Base-by-base conservation (phyloP, 2,329 filamentous ascomycete genomes). In the Curvularia lunata region DNA sequence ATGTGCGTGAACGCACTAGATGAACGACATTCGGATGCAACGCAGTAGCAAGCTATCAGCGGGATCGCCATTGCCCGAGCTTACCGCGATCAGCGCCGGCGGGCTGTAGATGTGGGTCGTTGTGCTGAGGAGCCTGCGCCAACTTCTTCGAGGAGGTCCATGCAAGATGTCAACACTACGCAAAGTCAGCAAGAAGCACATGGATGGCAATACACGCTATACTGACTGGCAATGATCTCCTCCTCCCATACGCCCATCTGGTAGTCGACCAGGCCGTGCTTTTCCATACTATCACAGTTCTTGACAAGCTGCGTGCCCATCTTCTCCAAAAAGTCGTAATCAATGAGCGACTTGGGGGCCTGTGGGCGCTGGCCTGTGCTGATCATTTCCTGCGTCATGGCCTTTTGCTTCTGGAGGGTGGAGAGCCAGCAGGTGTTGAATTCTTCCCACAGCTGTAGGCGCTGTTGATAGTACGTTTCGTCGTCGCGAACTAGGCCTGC, bases 231-330 rank as follows among this genome's bases (percentile, higher is more conserved):
- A 67, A 95, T 86, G 67, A 98, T 97, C 72, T 91, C 88, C 73
- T 98, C 93, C 78, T 98, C 95, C 86, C 92, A 96, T 25, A 98
- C 91, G 8, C 95, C 95, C 80, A 97, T 96, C 71, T 98, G 90
- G 75, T 98, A 99, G 79, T 99, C 95, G 10, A 99, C 92, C 47
- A 99, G 81, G n/a, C 95, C 95, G 73, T 96, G 89, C 65, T 90
- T 88, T 77, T 98, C 94, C 61, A 98, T 85, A 49, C 86, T 86
- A 74, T 98, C 92, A 74, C 93, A 96, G 49, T 97, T 82, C 49
- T 88, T 85, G 54, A 96, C 85, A 28, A 99, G 78, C 69, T 96
- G 90, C 53, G 89, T 88, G 12, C 91, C 92, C 85, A 98, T 88
- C 65, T 87, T 88, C 68, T 91, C 87, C 48, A 98, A 82, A 23